Conservation (phyloP, 306 rosid genomes). For the Trifolium repens region DNA sequence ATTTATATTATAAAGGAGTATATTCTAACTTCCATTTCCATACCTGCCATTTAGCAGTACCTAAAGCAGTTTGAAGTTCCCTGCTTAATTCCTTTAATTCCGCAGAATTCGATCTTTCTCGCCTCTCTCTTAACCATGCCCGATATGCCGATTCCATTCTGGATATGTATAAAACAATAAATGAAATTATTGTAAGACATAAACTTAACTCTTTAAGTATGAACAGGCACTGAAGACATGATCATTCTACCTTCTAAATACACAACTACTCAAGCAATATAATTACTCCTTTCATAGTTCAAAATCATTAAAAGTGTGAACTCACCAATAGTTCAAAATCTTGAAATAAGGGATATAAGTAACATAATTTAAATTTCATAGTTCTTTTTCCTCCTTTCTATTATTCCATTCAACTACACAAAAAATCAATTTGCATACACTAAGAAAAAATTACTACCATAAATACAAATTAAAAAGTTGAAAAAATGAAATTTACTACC, state of each 20-base stretch:
- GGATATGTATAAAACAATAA: constrained; percentile 17
- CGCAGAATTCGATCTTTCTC: constrained; percentile 51
- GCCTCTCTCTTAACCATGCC: constrained; percentile 79
- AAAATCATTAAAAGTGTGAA: constrained; percentile 22
- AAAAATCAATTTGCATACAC: neutral
- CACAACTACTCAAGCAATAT: constrained; percentile 24
- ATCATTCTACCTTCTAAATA: constrained; percentile 18
- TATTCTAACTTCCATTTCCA: neutral
- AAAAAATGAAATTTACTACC: neutral
- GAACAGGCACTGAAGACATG: neutral
- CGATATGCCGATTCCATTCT: constrained; percentile 93
- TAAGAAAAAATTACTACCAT: neutral
- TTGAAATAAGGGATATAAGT: neutral
- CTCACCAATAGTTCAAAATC: constrained; percentile 5
- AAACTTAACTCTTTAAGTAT: constrained; percentile 5
- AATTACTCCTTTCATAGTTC: neutral
- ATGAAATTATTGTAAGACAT: constrained; percentile 32
- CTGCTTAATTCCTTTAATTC: constrained; percentile 72
- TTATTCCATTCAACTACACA: constrained; percentile 1
- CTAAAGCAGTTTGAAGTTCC: constrained; percentile 94
- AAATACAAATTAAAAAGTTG: neutral
- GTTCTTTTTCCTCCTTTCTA: neutral
- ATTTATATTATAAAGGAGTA: neutral
- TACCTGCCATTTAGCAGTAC: constrained; percentile 99
- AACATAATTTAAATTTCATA: neutral